Conservation (phyloP, 257 asterid species). For the Nicotiana undulata region DNA sequence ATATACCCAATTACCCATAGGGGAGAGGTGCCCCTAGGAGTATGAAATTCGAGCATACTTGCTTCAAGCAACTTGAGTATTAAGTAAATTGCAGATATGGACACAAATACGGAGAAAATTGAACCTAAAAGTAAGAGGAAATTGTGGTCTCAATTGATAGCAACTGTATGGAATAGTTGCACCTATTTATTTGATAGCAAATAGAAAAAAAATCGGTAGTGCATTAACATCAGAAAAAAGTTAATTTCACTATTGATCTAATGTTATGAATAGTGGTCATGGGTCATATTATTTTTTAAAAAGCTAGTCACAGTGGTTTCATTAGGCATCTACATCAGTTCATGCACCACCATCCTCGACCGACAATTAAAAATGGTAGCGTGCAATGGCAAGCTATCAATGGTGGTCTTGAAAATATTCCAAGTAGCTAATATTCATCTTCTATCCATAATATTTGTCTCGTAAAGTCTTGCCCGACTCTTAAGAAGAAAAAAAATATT, state of each 20-base stretch:
- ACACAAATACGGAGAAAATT: neutral
- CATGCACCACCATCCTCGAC: neutral
- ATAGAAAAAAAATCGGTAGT: neutral
- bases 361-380: neutral
- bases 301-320: neutral
- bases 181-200: neutral
- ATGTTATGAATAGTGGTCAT: neutral
- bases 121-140: neutral
- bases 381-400: neutral
- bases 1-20: neutral
- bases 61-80: neutral
- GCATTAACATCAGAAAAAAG: too few relatives aligned
- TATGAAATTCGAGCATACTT: neutral
- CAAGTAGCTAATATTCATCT: neutral
- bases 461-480: neutral
- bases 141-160: neutral
- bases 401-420: neutral
- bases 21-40: neutral
- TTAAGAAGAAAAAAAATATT: neutral
- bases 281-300: neutral
- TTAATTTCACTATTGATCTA: neutral
- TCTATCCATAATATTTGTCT: neutral
- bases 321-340: neutral
- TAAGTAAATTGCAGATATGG: neutral
- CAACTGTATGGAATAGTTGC: neutral